These are phyloP conservation scores for Tolypocladium tundrense DNA, from an alignment of 2,329 filamentous ascomycete species.

Conservation along the genomic window DNA sequence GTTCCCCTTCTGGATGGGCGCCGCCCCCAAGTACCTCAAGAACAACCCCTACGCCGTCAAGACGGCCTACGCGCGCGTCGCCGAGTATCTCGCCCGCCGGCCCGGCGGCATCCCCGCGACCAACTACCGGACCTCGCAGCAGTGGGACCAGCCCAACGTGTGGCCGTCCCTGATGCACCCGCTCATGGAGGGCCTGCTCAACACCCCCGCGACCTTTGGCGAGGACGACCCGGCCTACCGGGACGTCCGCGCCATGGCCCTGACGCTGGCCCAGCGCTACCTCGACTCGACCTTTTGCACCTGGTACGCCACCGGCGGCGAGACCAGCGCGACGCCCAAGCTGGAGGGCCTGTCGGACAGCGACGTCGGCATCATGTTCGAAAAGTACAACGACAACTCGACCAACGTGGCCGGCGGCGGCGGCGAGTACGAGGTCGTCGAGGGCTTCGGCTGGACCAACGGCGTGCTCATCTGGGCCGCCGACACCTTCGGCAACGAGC, in stretches of 20 bases:
- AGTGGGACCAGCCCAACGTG: slow-evolving; percentile 62
- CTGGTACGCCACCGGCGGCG: slow-evolving; percentile 57
- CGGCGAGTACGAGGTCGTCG: slow-evolving; percentile 59
- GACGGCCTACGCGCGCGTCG: slow-evolving; percentile 42
- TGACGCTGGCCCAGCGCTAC: slow-evolving; percentile 53
- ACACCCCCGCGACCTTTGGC: slow-evolving; percentile 46
- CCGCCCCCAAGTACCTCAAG: slow-evolving; percentile 46
- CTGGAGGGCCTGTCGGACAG: slow-evolving; percentile 32
- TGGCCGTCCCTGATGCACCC: slow-evolving; percentile 60
- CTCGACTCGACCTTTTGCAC: slow-evolving; percentile 60
- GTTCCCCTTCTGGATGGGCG: slow-evolving; percentile 61
- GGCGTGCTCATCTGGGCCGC: slow-evolving; percentile 57
- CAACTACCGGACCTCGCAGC: slow-evolving; percentile 50
- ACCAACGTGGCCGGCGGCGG: slow-evolving; percentile 53
- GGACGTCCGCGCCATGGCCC: slow-evolving; percentile 43
- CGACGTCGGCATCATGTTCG: slow-evolving; percentile 53
- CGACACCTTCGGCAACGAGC: slow-evolving; percentile 47
- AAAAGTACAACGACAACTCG: slow-evolving; percentile 54
- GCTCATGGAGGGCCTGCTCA: slow-evolving; percentile 50
- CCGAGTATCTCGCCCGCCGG: slow-evolving; percentile 37
- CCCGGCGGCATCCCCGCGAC: slow-evolving; percentile 52
- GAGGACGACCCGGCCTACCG: slow-evolving; percentile 41
- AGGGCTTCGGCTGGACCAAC: slow-evolving; percentile 63
- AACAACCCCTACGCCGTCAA: slow-evolving; percentile 48
- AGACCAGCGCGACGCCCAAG: slow-evolving; percentile 40